Evolutionary conservation across 2,329 filamentous ascomycete species (phyloP), one percentile per base, ranked within the genome.

Genomic region (Aspergillus oerlinghausenensis): DNA sequence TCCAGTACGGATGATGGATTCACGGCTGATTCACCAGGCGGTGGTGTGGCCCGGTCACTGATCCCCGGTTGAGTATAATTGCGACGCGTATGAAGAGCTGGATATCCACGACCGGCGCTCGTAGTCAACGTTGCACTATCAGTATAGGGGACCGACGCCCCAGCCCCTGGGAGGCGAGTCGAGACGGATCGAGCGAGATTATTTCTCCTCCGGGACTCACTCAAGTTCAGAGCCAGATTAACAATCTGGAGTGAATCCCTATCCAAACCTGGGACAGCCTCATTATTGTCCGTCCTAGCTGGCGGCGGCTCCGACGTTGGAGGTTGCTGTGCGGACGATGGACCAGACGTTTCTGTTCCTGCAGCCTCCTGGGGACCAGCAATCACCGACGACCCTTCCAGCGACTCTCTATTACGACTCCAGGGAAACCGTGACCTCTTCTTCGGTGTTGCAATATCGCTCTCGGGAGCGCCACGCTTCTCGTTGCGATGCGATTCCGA

Each of bases 241-340:
- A 97, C 91, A 61, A 97, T 95, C 72, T 96, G 90, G 3, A 88
- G 85, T 7, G 92, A 88, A 67, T 97, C 92, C 58, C 88, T 81
- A 65, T 91, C 85, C 21, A 89, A 69, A 5, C 74, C 78, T 49
- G 68, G 52, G 19, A 68, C 60, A 47, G 64, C 50, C 54, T 61
- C 63, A 23, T 55, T 52, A 11, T 58, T 43, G 21, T 60, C 38
- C 26, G 52, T 42, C 23, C 54, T 48, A 11, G 50, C 51, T 35
- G 61, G 60, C 23, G 55, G 50, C 43, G 58, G 60, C 10, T 63
- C 56, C 14, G 61, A 55, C 23, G 54, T 54, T 56, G 52, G 43
- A 50, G 61, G 58, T 29, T 56, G 57, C 21, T 52, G 60, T 8
- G 52, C 42, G 23, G 60, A 58, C 25, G 59, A 55, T 9, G 62